These are phyloP conservation scores for Populus hybrid DNA, from an alignment of 441 rosid species.

Conservation along the genomic window DNA sequence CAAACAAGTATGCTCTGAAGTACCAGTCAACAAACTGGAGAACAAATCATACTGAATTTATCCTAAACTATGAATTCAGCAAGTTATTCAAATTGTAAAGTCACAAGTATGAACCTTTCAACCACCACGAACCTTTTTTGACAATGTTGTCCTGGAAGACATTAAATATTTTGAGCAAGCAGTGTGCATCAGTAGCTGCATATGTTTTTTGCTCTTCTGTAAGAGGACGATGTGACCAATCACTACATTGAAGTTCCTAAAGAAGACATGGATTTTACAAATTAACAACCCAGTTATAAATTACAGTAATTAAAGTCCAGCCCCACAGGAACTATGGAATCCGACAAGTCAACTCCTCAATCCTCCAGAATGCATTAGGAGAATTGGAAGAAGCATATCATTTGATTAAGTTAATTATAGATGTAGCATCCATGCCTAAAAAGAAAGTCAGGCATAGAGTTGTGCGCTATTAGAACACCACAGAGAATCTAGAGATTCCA, in stretches of 20 bases:
- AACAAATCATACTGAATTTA: not conserved
- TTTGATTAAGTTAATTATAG: not conserved
- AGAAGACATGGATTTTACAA: slow-evolving; percentile 22
- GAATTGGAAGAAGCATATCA: not conserved
- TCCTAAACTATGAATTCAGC: not conserved
- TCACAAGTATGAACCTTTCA: slow-evolving; percentile 5
- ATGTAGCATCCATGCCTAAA: not conserved
- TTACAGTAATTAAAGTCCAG: slow-evolving; percentile 14
- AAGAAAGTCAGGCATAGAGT: not conserved
- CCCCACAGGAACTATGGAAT: not conserved
- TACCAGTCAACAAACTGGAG: not conserved
- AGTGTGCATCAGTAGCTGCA: slow-evolving; percentile 86
- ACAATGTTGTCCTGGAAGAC: slow-evolving; percentile 45
- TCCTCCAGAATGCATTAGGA: not conserved
- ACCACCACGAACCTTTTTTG: slow-evolving; percentile 48
- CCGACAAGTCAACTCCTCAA: not conserved
- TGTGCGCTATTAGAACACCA: not conserved
- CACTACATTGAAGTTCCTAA: slow-evolving; percentile 98
- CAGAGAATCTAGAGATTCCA: not conserved
- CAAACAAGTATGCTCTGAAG: not conserved
- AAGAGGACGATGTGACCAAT: slow-evolving; percentile 93
- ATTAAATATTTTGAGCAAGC: slow-evolving; percentile 71
- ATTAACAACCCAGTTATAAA: slow-evolving; percentile 22
- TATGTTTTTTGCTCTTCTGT: slow-evolving; percentile 82
- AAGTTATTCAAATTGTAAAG: slow-evolving; percentile 3